phyloP scores from a whole-genome alignment of 495 filamentous ascomycete genomes.

The Penicillium bovifimosum region DNA sequence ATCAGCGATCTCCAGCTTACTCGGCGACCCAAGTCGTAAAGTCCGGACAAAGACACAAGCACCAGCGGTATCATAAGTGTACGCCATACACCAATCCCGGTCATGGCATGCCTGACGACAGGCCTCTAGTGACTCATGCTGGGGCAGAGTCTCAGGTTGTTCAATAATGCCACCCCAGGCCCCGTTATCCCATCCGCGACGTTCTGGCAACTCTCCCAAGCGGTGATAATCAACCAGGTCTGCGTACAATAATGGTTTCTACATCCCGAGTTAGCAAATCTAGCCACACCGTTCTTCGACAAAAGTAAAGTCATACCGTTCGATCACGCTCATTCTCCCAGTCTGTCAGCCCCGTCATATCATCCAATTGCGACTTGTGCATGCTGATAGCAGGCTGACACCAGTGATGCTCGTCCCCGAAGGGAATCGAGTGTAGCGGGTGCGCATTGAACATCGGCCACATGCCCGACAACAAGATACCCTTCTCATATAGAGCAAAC shows the following conservation, averaged over 20 bases:
- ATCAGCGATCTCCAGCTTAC: constrained; percentile 2
- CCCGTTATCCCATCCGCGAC: constrained; percentile 33
- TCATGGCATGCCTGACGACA: constrained; percentile 26
- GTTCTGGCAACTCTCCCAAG: constrained; percentile 13
- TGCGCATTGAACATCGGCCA: constrained; percentile 51
- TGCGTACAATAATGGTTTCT: constrained; percentile 26
- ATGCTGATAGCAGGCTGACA: constrained; percentile 50
- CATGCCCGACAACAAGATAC: constrained; percentile 40
- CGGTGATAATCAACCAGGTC: constrained; percentile 27
- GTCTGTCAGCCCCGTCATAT: constrained; percentile 21
- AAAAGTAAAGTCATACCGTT: constrained; percentile 15
- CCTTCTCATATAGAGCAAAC: constrained; percentile 40
- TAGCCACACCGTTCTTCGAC: neutral
- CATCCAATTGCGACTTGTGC: constrained; percentile 38
- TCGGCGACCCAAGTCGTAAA: constrained; percentile 22
- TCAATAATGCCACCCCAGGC: constrained; percentile 27
- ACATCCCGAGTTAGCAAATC: neutral
- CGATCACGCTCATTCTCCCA: constrained; percentile 24
- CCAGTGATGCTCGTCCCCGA: constrained; percentile 34
- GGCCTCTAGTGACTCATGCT: constrained; percentile 20
- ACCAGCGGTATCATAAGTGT: constrained; percentile 21
- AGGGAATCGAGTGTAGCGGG: constrained; percentile 34
- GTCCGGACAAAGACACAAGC: constrained; percentile 25
- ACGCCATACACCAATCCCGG: constrained; percentile 24
- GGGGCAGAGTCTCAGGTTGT: constrained; percentile 16